Conservation (phyloP, 345 rosid species). For the Syzygium aqueum region DNA sequence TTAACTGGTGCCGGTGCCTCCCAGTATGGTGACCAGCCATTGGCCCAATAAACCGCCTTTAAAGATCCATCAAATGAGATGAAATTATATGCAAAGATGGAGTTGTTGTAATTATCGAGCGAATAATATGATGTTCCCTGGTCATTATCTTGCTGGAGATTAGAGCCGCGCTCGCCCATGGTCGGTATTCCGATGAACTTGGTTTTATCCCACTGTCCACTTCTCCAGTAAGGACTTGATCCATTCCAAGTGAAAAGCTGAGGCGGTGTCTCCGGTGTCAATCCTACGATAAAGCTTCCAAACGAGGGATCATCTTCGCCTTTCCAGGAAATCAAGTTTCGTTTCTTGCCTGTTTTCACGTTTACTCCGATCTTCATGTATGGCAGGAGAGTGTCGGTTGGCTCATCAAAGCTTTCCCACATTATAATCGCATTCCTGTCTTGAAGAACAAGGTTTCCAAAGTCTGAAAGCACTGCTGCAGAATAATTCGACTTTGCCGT, state of each 20-base stretch:
- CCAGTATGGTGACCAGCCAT: constrained; percentile 2
- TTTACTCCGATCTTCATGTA: constrained; percentile 29
- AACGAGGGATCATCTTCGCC: constrained; percentile 17
- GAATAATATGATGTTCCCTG: background rate
- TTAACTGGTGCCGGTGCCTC: constrained; percentile 1
- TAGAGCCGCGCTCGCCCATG: background rate
- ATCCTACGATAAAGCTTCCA: constrained; percentile 11
- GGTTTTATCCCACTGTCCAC: constrained; percentile 6
- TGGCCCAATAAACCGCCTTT: constrained; percentile 1
- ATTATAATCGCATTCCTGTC: background rate
- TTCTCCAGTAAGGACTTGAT: background rate
- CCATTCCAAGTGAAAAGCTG: constrained; percentile 12
- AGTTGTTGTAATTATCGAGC: background rate
- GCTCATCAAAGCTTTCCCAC: constrained; percentile 38
- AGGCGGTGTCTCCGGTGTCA: constrained; percentile 15
- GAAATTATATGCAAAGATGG: background rate
- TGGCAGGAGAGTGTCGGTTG: constrained; percentile 28
- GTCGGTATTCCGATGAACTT: background rate
- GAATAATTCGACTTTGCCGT: background rate
- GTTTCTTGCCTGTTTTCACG: background rate
- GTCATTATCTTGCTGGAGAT: background rate
- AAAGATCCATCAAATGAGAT: constrained; percentile 7
- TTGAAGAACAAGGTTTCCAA: constrained; percentile 28
- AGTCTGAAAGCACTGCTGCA: constrained; percentile 13
- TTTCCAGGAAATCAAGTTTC: constrained; percentile 23